Evolutionary conservation across 2,329 filamentous ascomycete species (phyloP).

Genomic region (Coniochaeta sp.): DNA sequence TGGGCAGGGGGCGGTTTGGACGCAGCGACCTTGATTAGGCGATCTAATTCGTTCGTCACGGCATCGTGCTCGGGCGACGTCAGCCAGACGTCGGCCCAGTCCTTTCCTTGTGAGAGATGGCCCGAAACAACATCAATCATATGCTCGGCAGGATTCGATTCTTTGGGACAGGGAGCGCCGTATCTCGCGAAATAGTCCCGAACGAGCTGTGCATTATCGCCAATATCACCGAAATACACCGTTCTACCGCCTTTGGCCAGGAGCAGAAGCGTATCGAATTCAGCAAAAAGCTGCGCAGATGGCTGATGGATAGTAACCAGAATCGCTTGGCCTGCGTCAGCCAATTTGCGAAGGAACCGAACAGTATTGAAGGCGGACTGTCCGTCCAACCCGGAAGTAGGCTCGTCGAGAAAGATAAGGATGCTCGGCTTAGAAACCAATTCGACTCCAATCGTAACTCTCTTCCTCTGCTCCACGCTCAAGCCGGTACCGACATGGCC

Average conservation of each 20-base stretch:
- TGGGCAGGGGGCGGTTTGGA: slow-evolving; percentile 16
- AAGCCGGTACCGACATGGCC: slow-evolving; percentile 60
- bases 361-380: slow-evolving; percentile 70
- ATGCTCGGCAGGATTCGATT: slow-evolving; percentile 59
- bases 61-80: slow-evolving; percentile 21
- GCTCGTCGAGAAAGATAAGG: slow-evolving; percentile 69
- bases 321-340: slow-evolving; percentile 34
- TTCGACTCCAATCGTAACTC: slow-evolving; percentile 69
- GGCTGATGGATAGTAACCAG: slow-evolving; percentile 40
- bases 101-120: slow-evolving; percentile 23
- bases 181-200: slow-evolving; percentile 53
- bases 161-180: slow-evolving; percentile 37
- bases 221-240: slow-evolving; percentile 17
- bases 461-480: slow-evolving; percentile 38
- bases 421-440: slow-evolving; percentile 65
- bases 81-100: slow-evolving; percentile 29
- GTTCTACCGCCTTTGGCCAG: slow-evolving; percentile 36
- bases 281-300: slow-evolving; percentile 31
- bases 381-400: slow-evolving; percentile 66
- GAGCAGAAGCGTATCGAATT: slow-evolving; percentile 47
- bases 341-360: slow-evolving; percentile 59
- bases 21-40: slow-evolving; percentile 30
- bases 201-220: slow-evolving; percentile 24
- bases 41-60: slow-evolving; percentile 23
- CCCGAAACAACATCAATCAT: slow-evolving; percentile 40